phyloP scores from a whole-genome alignment of 768 basidiomycete genomes.

The Termitomyces sp. region DNA sequence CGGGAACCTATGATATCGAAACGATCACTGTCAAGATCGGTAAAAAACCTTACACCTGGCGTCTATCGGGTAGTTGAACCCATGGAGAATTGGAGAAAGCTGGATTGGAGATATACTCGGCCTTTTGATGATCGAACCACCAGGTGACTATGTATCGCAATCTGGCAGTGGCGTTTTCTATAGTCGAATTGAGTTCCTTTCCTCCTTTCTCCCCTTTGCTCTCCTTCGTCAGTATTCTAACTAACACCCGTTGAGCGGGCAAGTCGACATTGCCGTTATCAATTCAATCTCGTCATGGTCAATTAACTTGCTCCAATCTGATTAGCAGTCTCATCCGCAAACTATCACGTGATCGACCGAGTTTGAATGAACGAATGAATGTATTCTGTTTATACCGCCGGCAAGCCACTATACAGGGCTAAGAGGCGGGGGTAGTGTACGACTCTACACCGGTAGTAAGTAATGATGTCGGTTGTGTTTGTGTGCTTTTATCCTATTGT shows the following conservation, averaged over 20 bases:
- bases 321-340: too few relatives aligned
- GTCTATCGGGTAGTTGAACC: slow-evolving; percentile 25
- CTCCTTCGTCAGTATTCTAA: too few relatives aligned
- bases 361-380: too few relatives aligned
- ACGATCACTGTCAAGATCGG: slow-evolving; percentile 68
- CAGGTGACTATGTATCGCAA: not conserved
- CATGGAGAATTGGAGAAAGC: slow-evolving; percentile 3
- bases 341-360: not conserved
- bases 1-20: slow-evolving; percentile 50
- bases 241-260: too few relatives aligned
- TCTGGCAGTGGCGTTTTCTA: not conserved
- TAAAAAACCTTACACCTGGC: slow-evolving; percentile 56
- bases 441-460: too few relatives aligned
- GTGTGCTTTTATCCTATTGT: too few relatives aligned
- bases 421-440: too few relatives aligned
- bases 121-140: not conserved
- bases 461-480: too few relatives aligned
- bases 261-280: not conserved
- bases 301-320: not conserved
- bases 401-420: too few relatives aligned
- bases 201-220: too few relatives aligned
- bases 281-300: not conserved
- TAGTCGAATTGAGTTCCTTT: not conserved
- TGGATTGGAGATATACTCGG: not conserved
- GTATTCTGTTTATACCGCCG: too few relatives aligned